Evolutionary conservation across 345 rosid species (phyloP).

Genomic region (Garcia nutans): DNA sequence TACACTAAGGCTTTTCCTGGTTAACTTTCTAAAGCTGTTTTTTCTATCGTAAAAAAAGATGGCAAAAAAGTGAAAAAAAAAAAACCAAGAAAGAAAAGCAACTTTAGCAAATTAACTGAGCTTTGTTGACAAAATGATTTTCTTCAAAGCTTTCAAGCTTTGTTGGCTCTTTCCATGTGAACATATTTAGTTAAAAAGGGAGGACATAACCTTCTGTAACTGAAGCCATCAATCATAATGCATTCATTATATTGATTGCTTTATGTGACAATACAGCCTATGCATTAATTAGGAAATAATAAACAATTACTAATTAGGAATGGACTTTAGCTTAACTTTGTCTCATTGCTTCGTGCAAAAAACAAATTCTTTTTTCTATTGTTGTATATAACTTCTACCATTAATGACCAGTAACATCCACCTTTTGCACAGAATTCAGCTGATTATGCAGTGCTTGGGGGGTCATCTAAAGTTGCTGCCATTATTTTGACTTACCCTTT

Average conservation of each 20-base stretch:
- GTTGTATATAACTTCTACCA: constrained; percentile 1
- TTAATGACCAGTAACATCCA: not conserved
- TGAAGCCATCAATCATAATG: not conserved
- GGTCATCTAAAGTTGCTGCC: constrained; percentile 83
- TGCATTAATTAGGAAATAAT: too few species aligned
- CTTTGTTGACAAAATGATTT: not conserved
- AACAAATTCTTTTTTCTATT: not conserved
- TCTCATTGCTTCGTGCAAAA: not conserved
- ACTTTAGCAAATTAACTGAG: not conserved
- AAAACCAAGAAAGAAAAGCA: too few species aligned
- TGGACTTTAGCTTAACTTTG: not conserved
- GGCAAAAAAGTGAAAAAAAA: not conserved
- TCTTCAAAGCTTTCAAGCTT: not conserved
- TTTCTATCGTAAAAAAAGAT: not conserved
- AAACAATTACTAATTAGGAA: too few species aligned
- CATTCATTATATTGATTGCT: not conserved
- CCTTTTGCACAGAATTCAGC: constrained; percentile 57
- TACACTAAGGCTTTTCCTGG: not conserved
- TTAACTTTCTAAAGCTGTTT: not conserved
- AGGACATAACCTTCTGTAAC: not conserved
- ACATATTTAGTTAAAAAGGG: not conserved
- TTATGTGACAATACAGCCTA: too few species aligned
- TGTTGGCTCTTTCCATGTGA: not conserved
- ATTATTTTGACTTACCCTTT: constrained; percentile 84
- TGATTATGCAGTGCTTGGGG: constrained; percentile 89